Conservation (phyloP, 2,329 filamentous ascomycete genomes). For the Trichoderma sp. region DNA sequence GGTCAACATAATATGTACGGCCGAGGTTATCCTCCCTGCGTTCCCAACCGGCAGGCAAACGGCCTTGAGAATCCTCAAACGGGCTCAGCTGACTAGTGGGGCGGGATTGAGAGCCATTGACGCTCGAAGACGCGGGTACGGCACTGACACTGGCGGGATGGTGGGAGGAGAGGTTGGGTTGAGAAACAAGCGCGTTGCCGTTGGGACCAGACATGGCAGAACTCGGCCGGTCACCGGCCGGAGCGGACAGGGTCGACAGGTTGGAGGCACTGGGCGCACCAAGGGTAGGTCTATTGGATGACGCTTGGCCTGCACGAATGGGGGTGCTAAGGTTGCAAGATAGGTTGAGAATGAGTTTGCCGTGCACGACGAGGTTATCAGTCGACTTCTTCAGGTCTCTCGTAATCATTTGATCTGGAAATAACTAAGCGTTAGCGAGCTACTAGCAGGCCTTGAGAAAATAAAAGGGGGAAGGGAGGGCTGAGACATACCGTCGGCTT, state of each 20-base stretch:
- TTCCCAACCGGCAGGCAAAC: slow-evolving; percentile 92
- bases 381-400: slow-evolving; percentile 96
- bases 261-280: slow-evolving; percentile 45
- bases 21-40: slow-evolving; percentile 92
- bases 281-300: slow-evolving; percentile 47
- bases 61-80: slow-evolving; percentile 94
- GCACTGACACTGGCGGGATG: slow-evolving; percentile 50
- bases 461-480: neutral
- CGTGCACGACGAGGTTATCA: slow-evolving; percentile 95
- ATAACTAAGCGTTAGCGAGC: slow-evolving; percentile 27
- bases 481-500: slow-evolving; percentile 75
- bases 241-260: slow-evolving; percentile 44
- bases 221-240: slow-evolving; percentile 47
- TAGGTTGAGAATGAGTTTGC: slow-evolving; percentile 93
- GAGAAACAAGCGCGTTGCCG: slow-evolving; percentile 41
- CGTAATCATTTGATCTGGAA: slow-evolving; percentile 93
- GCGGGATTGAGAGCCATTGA: slow-evolving; percentile 35
- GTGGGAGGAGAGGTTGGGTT: slow-evolving; percentile 41
- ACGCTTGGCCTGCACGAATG: slow-evolving; percentile 51
- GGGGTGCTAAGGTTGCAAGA: slow-evolving; percentile 83
- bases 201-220: slow-evolving; percentile 54
- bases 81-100: slow-evolving; percentile 65
- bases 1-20: slow-evolving; percentile 96
- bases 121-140: slow-evolving; percentile 29
- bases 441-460: neutral